Evolutionary conservation across 83 land plant species (phyloP), one percentile per base, ranked within the genome.

Genomic region (Picea mariana): DNA sequence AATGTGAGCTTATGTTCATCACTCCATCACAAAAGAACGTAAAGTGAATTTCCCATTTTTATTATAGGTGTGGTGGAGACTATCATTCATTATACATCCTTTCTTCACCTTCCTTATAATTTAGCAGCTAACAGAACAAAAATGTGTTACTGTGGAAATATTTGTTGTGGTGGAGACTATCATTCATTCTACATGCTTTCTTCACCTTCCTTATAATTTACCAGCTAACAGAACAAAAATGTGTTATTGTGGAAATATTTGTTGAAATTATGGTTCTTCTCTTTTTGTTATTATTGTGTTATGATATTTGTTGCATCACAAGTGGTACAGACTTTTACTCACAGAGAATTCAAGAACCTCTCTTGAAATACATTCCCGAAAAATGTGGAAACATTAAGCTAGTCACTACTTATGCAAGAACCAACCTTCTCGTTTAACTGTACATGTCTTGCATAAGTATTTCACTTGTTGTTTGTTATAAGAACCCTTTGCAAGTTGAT

Each of bases 391-490:
- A 76, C 5, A 49, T 17, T 78, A 40, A 21, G 18, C 38, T 6
- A 82, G 62, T 62, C 59, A 68, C 67, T 27, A 66, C 23, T 12
- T 82, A 86, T 79, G 79, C 84, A 16, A 86, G 78, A 20, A 92
- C 92, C 67, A 84, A 89, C 23, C 12, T 91, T 18, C 67, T 91
- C 52, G 91, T 92, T 34, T 71, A 85, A 9, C 80, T 87, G 62
- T 88, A 92, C n/a, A 82, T 93, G 75, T 86, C 88, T n/a, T 95
- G 98, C 96, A 75, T 93, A 44, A 90, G 86, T 71, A 85, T 93
- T 60, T 69, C 92, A 44, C 84, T 95, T 63, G 52, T 83, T 0
- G 34, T 82, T 23, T 94, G 98, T 3, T 61, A 84, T 62, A 84
- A 85, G 73, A 95, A 89, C 82, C 81, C 90, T 4, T 49, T 93